Evolutionary conservation across 345 rosid species (phyloP), one percentile per base, ranked within the genome.

Genomic region (Geranium brycei): DNA sequence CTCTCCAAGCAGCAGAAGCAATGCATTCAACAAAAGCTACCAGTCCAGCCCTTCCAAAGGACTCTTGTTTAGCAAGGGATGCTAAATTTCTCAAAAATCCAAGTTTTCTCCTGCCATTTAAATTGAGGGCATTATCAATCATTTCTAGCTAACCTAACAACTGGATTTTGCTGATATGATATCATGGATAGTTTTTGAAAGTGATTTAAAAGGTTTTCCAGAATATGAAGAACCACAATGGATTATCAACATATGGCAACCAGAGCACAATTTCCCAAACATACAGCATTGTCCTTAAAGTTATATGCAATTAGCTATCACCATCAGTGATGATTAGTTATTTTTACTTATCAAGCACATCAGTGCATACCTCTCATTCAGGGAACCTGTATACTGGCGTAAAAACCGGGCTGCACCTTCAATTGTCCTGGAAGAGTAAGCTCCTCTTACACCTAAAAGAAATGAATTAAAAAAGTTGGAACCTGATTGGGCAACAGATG

Each of bases 1-100:
- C 75, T 58, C 81, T 78, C 72, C 65, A 13, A 69, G 91, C 84
- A 47, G 79, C 80, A 55, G 96, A 82, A 59, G 85, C 86, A 76
- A 89, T 82, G 71, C 96, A 89, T 73, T 81, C 91, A 53, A 78
- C 88, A 60, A 91, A 81, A 73, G 81, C 82, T 95, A 89, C 85
- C 61, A 91, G 81, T 73, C 98, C 98, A 67, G 88, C 89, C 81
- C 98, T 83, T 70, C 95, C 79, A 77, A 89, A 87, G 61, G 96
- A 78, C 64, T 73, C 85, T 62, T 72, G 83, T 80, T 83, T 91
- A 60, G 87, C 84, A 63, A 76, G 72, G 61, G 89, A 84, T 70
- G 89, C 95, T 74, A 91, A 70, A 66, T 75, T 72, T 70, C 69
- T 78, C 72, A 89, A 69, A 81, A 91, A 82, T 51, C 31, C 73